Base-by-base conservation (phyloP, 306 rosid species). In the Begonia peltatifolia region DNA sequence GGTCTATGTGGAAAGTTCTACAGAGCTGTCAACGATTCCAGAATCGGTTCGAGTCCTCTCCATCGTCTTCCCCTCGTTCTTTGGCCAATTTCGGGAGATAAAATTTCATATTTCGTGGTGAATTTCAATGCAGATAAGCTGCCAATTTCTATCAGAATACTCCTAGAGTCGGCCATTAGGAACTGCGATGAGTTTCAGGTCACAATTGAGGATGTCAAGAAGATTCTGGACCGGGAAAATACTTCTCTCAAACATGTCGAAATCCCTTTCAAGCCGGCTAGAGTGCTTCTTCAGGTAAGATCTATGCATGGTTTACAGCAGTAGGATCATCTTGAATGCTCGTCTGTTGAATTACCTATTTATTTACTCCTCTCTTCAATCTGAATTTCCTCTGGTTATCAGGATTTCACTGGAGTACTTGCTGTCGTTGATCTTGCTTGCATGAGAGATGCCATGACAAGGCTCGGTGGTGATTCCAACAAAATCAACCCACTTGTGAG, bases 341-440 rank as follows among this genome's bases (percentile, higher is more conserved):
- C 2, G 4, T 20, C 2, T 2, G 23, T 20, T 20, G 23, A 20
- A 20, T 20, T 20, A 3, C 23, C 23, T 20, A 20, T 20, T 20
- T 20, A 20, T 20, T 20, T 20, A 20, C 23, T 3, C 23, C 23
- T 20, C 23, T 20, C 23, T 20, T 20, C 23, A 1, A 20, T 2
- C 23, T 20, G 23, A 20, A 20, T 20, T 3, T 2, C 23, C 23
- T 20, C 23, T 20, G 23, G 23, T 59, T 25, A 41, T 66, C 82
- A 90, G 99, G 99, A 90, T 66, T 90, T 90, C 71, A 86, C 95
- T 46, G 99, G 99, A 13, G 95, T 90, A 12, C 94, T 94, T n/a
- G 92, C 88, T 65, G 95, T 90, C 50, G 94, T 90, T 76, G 99
- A 90, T 71, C 95, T 90, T 64, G 99, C 99, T 67, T 78, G 92